Base-by-base conservation (phyloP, 306 rosid species). In the Purshia tridentata region DNA sequence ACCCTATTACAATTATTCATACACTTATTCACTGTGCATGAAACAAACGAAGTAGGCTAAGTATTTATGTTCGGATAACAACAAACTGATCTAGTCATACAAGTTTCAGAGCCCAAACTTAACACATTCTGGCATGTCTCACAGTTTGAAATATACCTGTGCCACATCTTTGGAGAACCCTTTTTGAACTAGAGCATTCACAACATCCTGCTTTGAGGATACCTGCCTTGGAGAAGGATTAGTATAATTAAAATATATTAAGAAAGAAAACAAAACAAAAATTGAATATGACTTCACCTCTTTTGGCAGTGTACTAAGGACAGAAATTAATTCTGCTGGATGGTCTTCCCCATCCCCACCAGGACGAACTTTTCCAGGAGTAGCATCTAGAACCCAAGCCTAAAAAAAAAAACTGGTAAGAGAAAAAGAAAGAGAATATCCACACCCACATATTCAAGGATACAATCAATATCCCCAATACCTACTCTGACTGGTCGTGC, bases 341-440 rank as follows among this genome's bases (percentile, higher is more conserved):
- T 91, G 98, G 80, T 91, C 98, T 51, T 94, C 98, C 80, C 98
- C 98, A 75, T 89, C 88, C 78, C 96, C 95, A 77, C 96, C 95
- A 37, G 96, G 86, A 76, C 90, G 80, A 86, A 91, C 90, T 76
- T 77, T 91, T 76, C 98, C 97, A 7, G 97, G 98, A 45, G 92
- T 94, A 37, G 96, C 94, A 86, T 94, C 98, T 59, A 94, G 87
- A 81, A 85, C 77, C 98, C 98, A 94, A 18, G 89, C 97, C 98
- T 93, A 68, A 79, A 65, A 68, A 75, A 9, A 16, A 16, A 14
- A 59, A 48, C 50, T 35, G 9, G 49, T 39, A 14, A n/a, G 19
- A 61, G 42, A 0, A 48, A 47, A 4, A 19, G 44, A 48, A 63
- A 22, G 42, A 37, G 16, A 55, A 56, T 0, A 9, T n/a, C 53